These are phyloP conservation scores for Leccinum incarnatum DNA, from an alignment of 768 basidiomycete genomes.

Conservation along the genomic window DNA sequence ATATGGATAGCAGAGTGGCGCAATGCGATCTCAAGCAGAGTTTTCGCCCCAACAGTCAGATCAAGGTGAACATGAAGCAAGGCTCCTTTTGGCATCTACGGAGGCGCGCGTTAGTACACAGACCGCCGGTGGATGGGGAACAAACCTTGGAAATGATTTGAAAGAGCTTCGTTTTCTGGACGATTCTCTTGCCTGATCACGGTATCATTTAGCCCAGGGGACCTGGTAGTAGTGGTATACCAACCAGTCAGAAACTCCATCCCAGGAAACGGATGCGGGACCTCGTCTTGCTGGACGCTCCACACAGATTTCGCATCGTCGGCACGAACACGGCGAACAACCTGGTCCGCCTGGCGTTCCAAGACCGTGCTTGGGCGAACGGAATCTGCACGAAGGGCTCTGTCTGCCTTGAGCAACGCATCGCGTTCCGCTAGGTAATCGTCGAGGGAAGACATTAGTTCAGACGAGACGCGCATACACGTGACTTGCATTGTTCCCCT, in stretches of 20 bases:
- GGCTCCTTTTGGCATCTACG: constrained; percentile 78
- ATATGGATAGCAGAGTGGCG: constrained; percentile 62
- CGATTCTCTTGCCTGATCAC: constrained; percentile 48
- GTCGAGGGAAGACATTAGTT: constrained; percentile 9
- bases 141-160: constrained; percentile 56
- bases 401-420: constrained; percentile 39
- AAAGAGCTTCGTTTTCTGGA: constrained; percentile 61
- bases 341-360: constrained; percentile 54
- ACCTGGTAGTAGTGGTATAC: not conserved
- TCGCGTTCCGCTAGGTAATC: constrained; percentile 27
- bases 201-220: not conserved
- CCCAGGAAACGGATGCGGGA: constrained; percentile 68
- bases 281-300: constrained; percentile 48
- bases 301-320: constrained; percentile 58
- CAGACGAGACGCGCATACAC: not conserved
- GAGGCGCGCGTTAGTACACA: not conserved
- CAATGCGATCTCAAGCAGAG: constrained; percentile 53
- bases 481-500: constrained; percentile 5
- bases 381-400: constrained; percentile 50
- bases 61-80: constrained; percentile 76
- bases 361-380: constrained; percentile 29
- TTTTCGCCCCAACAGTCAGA: constrained; percentile 57
- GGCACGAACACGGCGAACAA: constrained; percentile 53
- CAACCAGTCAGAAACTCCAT: constrained; percentile 76
- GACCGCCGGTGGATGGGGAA: not conserved